These are phyloP conservation scores for Entomortierella parvispora DNA, from an alignment of 192 early-diverging fungal genomes.

Conservation along the genomic window DNA sequence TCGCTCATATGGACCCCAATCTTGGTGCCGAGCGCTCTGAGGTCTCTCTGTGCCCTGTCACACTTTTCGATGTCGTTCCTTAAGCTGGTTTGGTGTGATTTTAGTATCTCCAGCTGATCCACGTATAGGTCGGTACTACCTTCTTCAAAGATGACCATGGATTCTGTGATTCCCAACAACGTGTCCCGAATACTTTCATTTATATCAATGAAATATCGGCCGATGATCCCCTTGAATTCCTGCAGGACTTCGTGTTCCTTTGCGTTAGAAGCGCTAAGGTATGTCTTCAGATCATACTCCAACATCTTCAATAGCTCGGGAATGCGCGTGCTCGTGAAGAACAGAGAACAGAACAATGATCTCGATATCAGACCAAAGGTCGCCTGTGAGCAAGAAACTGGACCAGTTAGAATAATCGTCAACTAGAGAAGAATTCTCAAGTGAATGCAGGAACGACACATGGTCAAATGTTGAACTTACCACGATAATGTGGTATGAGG, in stretches of 20 bases:
- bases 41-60: constrained; percentile 3
- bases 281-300: constrained; percentile 9
- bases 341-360: too few relatives aligned
- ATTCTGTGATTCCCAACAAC: constrained; percentile 13
- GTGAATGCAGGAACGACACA: too few relatives aligned
- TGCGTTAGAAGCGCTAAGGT: constrained; percentile 1
- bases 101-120: constrained; percentile 7
- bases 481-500: too few relatives aligned
- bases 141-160: constrained; percentile 17
- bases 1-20: constrained; percentile 13
- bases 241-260: constrained; percentile 9
- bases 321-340: background rate
- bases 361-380: too few relatives aligned
- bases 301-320: constrained; percentile 3
- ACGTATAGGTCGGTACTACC: constrained; percentile 7
- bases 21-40: constrained; percentile 1
- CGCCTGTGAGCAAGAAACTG: too few relatives aligned
- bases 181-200: constrained; percentile 2
- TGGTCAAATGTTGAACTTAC: too few relatives aligned
- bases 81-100: constrained; percentile 1
- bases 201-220: constrained; percentile 12
- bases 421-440: too few relatives aligned
- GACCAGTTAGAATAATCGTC: too few relatives aligned
- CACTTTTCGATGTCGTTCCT: background rate
- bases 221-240: constrained; percentile 7